Evolutionary conservation across 192 early-diverging fungal species (phyloP).

Genomic region (Gonapodya sp.): DNA sequence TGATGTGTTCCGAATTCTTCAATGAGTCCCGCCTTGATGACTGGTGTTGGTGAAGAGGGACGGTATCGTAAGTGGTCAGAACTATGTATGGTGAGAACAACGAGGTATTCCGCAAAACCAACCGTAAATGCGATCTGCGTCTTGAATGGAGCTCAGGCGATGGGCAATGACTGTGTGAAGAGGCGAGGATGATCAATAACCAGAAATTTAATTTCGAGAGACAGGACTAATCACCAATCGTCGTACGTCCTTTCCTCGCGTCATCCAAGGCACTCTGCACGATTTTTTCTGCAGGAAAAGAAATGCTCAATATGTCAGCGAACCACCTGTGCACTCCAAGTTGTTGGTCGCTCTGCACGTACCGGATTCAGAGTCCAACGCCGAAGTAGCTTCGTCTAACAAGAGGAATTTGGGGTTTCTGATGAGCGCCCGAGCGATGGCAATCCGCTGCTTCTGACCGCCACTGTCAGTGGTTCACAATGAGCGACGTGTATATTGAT

Average conservation of each 20-base stretch:
- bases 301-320: too few species aligned
- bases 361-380: constrained; percentile 26
- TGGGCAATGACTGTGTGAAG: constrained; percentile 10
- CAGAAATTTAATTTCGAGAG: too few species aligned
- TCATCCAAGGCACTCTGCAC: constrained; percentile 73
- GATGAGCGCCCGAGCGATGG: constrained; percentile 67
- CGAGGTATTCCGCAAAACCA: not conserved
- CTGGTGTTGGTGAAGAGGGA: too few species aligned
- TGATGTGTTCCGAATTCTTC: constrained; percentile 52
- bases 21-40: constrained; percentile 33
- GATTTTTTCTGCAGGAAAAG: constrained; percentile 62
- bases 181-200: too few species aligned
- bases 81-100: not conserved
- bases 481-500: not conserved
- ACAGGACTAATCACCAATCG: too few species aligned
- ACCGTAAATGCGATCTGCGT: not conserved
- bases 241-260: constrained; percentile 60
- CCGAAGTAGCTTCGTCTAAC: constrained; percentile 79
- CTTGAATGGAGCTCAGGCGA: not conserved
- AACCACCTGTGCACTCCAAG: too few species aligned
- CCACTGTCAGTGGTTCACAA: constrained; percentile 15
- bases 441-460: constrained; percentile 36
- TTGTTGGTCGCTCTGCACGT: not conserved
- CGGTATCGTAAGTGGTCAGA: too few species aligned
- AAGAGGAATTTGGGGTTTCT: constrained; percentile 74